Evolutionary conservation across 2,329 filamentous ascomycete genomes (phyloP).

Genomic region (Chaetomium globosum): DNA sequence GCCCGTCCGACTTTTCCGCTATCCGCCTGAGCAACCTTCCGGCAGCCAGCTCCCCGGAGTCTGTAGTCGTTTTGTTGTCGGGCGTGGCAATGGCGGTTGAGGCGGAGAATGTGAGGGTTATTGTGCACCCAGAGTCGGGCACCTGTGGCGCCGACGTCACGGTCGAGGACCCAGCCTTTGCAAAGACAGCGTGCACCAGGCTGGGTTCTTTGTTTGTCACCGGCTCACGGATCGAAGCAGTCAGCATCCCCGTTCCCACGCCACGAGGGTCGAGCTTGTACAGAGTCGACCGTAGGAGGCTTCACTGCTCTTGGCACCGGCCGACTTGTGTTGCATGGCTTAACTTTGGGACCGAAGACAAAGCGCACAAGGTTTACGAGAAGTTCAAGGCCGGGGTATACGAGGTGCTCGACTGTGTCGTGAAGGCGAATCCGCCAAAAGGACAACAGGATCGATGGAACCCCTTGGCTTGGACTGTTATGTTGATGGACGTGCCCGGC

Average conservation of each 20-base stretch:
- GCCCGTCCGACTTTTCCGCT: conserved; percentile 45
- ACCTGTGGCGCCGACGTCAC: conserved; percentile 35
- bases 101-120: conserved; percentile 28
- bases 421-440: conserved; percentile 25
- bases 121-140: background rate
- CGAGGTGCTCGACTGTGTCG: conserved; percentile 33
- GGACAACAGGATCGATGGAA: conserved; percentile 11
- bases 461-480: conserved; percentile 35
- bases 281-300: conserved; percentile 42
- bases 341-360: conserved; percentile 34
- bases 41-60: conserved; percentile 22
- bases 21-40: conserved; percentile 42
- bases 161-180: conserved; percentile 39
- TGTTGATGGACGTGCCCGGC: conserved; percentile 36
- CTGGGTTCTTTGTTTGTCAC: conserved; percentile 9
- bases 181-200: conserved; percentile 29
- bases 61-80: conserved; percentile 35
- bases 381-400: conserved; percentile 36
- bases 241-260: conserved; percentile 31
- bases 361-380: conserved; percentile 33
- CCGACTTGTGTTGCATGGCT: conserved; percentile 39
- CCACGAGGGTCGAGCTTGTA: conserved; percentile 37
- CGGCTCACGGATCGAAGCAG: background rate
- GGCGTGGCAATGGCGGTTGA: conserved; percentile 26
- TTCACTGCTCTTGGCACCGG: conserved; percentile 45